Conservation (phyloP, 1,284 basidiomycete genomes). For the Cutaneotrichosporon arboriforme region DNA sequence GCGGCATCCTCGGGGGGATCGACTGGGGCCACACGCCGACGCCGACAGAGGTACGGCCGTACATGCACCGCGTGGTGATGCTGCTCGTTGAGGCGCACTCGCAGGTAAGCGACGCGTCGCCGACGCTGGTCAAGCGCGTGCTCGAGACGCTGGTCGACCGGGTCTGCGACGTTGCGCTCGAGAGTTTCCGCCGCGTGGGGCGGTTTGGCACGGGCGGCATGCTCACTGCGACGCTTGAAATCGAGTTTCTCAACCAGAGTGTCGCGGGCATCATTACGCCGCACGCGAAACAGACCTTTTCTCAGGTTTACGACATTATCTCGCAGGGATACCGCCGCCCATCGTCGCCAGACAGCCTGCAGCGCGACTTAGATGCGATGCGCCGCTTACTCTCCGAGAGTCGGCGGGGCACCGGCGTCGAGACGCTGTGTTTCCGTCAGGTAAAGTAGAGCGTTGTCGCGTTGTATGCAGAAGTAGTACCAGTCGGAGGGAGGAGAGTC, state of each 20-base stretch:
- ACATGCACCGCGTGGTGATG: conserved; percentile 86
- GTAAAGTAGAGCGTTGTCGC: background rate
- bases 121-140: conserved; percentile 72
- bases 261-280: conserved; percentile 74
- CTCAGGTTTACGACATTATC: conserved; percentile 89
- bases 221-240: conserved; percentile 96
- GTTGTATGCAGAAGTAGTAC: too few species aligned
- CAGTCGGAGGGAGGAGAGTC: background rate
- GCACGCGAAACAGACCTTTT: conserved; percentile 71
- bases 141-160: conserved; percentile 76
- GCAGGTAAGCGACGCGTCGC: conserved; percentile 74
- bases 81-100: conserved; percentile 88
- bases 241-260: conserved; percentile 97
- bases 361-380: conserved; percentile 81
- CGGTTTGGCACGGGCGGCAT: conserved; percentile 97
- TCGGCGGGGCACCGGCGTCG: conserved; percentile 82
- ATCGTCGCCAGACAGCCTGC: conserved; percentile 59
- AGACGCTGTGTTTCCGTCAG: conserved; percentile 69
- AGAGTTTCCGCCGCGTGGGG: conserved; percentile 76
- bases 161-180: conserved; percentile 72
- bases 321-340: conserved; percentile 80
- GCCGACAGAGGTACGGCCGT: conserved; percentile 86
- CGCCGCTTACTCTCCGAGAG: conserved; percentile 84
- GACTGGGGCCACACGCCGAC: conserved; percentile 89
- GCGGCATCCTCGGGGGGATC: conserved; percentile 75